Evolutionary conservation across 2,329 filamentous ascomycete species (phyloP).

Genomic region (Epichloe glyceriae): DNA sequence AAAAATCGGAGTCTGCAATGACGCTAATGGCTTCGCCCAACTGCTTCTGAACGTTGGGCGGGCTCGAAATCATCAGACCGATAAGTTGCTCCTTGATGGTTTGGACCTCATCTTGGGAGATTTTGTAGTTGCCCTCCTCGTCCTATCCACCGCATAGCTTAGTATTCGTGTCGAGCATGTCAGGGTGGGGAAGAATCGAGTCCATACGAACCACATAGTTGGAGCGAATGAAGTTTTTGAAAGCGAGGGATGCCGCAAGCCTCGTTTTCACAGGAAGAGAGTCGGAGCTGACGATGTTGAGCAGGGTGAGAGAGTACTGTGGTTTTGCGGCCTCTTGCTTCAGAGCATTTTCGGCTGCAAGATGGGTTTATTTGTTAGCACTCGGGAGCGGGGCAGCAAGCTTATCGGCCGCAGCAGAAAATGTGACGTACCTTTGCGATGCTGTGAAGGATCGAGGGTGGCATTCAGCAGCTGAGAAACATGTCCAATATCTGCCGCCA

Average conservation of each 20-base stretch:
- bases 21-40: constrained; percentile 93
- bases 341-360: constrained; percentile 66
- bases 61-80: constrained; percentile 89
- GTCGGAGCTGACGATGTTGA: constrained; percentile 77
- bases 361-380: constrained; percentile 23
- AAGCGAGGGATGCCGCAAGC: constrained; percentile 79
- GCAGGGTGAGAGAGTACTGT: constrained; percentile 74
- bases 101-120: constrained; percentile 66
- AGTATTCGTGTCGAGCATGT: constrained; percentile 5
- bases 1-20: constrained; percentile 97
- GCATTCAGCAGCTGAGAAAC: constrained; percentile 79
- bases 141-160: constrained; percentile 37
- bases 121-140: constrained; percentile 87
- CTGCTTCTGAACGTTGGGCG: constrained; percentile 77
- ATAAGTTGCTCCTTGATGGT: constrained; percentile 94
- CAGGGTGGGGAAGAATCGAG: constrained; percentile 1
- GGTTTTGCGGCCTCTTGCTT: constrained; percentile 69
- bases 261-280: constrained; percentile 64
- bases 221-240: constrained; percentile 95
- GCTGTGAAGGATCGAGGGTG: constrained; percentile 75
- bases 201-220: constrained; percentile 63
- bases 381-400: constrained; percentile 15
- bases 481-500: constrained; percentile 43
- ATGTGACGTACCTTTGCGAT: constrained; percentile 64
- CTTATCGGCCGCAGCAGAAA: constrained; percentile 7